Base-by-base conservation (phyloP, 306 rosid genomes). In the Cicer arietinum region DNA sequence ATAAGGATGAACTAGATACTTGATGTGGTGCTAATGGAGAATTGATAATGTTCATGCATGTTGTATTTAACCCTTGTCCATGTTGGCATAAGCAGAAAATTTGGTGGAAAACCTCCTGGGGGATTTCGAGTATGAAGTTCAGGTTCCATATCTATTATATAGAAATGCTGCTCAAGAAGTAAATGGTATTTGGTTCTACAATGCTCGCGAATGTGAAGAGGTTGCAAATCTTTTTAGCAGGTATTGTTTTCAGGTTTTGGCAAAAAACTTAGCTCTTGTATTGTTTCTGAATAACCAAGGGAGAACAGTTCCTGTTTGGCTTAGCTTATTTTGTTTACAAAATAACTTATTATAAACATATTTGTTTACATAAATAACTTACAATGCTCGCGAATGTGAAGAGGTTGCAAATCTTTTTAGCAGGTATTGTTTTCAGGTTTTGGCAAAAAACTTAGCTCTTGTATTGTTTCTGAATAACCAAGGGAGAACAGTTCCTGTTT, bases 151-250 rank as follows among this genome's bases (percentile, higher is more conserved):
- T 84, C 81, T 87, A 44, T 82, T 87, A 4, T 87, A 87, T 80
- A 83, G 88, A 87, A 87, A 87, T 78, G 88, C 90, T 47, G 84
- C 82, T 58, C 90, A 87, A 82, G 90, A 87, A 84, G 90, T 87
- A 80, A 87, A 84, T 74, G 87, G 90, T n/a, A 87, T 87, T 64
- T 87, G 90, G 90, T 87, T 87, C 73, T 87, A 87, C 50, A 77
- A 87, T 74, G 71, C 86, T 1, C 90, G 85, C 0, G 90, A 87
- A 71, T 87, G 90, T 66, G 87, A 87, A 82, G 90, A 87, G 79
- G 88, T 84, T 76, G 90, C 88, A 20, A 84, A 80, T 87, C 90
- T 87, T 63, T 84, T 87, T 71, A 84, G 72, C 90, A 87, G 90
- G 90, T 87, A 87, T 46, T 54, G 41, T 70, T 68, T 37, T 67